A percentile compares a stretch with the other conserved stretches of the same genome.
These are phyloP conservation scores for Hyaloperonospora brassicae DNA, from an alignment of 352 stramenopile genomes.

Conservation along the genomic window DNA sequence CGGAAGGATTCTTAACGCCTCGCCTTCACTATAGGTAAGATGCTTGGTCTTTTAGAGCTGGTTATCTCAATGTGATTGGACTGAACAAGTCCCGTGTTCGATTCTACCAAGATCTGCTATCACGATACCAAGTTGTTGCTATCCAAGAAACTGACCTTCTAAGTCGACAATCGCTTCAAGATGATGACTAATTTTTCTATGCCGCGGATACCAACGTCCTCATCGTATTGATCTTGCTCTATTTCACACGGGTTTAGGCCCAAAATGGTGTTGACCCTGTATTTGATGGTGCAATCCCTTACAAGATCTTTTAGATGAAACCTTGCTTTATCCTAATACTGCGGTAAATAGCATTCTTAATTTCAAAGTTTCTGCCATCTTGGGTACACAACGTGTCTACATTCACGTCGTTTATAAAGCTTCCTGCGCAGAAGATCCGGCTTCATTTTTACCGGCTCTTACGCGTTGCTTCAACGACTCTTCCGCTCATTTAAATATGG, in stretches of 20 bases:
- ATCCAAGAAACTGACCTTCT: not conserved
- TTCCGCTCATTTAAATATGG: constrained; percentile 1
- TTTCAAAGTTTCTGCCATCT: not conserved
- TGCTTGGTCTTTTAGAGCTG: not conserved
- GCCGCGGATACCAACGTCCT: not conserved
- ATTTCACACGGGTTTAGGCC: not conserved
- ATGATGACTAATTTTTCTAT: not conserved
- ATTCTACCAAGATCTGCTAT: not conserved
- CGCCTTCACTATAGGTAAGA: not conserved
- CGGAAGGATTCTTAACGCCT: not conserved
- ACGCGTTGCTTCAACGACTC: not conserved
- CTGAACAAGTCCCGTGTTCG: not conserved
- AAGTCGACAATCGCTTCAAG: not conserved
- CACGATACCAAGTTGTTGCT: not conserved
- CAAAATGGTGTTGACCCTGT: not conserved
- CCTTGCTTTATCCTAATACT: not conserved
- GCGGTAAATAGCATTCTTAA: not conserved
- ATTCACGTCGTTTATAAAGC: constrained; percentile 6
- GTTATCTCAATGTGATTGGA: not conserved
- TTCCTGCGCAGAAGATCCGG: not conserved
- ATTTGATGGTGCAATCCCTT: not conserved
- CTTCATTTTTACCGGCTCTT: constrained; percentile 1
- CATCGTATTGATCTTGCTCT: not conserved
- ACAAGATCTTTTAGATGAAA: not conserved
- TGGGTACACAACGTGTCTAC: not conserved